Conservation (phyloP, 108 stramenopile genomes). For the Cyclostephanos invisitatus region DNA sequence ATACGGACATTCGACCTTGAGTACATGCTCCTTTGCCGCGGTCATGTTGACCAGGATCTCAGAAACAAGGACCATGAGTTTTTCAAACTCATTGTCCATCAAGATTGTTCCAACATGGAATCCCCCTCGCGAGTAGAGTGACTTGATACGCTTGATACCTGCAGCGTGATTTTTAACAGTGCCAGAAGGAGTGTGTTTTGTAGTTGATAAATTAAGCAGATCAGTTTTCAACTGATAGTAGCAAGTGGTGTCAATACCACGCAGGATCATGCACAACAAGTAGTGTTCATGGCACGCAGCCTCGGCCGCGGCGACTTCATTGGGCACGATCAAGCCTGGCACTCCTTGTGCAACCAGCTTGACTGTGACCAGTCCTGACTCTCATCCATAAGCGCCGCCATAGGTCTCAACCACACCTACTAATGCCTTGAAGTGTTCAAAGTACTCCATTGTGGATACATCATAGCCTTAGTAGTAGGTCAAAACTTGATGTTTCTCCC, state of each 20-base stretch:
- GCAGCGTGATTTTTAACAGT: conserved; percentile 3
- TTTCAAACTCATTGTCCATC: conserved; percentile 26
- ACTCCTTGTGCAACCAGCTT: not conserved
- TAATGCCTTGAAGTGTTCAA: conserved; percentile 1
- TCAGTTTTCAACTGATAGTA: not conserved
- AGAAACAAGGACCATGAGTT: not conserved
- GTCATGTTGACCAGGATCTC: conserved; percentile 20
- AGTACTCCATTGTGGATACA: conserved; percentile 1
- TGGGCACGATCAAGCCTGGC: too few relatives aligned
- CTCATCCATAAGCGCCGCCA: not conserved
- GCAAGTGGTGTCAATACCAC: not conserved
- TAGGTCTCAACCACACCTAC: conserved; percentile 15
- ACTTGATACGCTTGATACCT: not conserved
- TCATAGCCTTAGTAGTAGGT: not conserved
- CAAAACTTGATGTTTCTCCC: not conserved
- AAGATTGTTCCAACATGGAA: conserved; percentile 11
- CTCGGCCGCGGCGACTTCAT: not conserved
- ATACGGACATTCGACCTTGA: conserved; percentile 17
- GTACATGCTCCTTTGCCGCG: conserved; percentile 30
- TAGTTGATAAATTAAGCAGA: conserved; percentile 31
- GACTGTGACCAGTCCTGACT: not conserved
- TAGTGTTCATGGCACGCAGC: not conserved
- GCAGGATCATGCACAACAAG: not conserved
- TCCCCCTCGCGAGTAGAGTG: conserved; percentile 11
- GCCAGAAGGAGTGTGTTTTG: conserved; percentile 16